Base-by-base conservation (phyloP, 2,329 filamentous ascomycete genomes). In the Ceratocystis papillata region DNA sequence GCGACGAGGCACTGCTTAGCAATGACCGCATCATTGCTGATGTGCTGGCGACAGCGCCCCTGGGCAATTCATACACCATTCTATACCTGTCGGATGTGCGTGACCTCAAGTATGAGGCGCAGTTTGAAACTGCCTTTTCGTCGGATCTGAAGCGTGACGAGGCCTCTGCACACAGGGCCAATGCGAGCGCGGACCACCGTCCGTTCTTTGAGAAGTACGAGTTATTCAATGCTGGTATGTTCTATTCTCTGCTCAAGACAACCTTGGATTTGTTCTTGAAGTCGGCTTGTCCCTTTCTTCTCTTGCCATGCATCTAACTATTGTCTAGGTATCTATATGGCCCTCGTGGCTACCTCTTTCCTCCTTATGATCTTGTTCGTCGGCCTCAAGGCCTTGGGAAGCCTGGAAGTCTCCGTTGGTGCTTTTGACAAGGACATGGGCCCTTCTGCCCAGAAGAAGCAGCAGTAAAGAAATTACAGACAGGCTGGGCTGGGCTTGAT, bases 391-490 rank as follows among this genome's bases (percentile, higher is more conserved):
- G 91, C 89, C 15, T 80, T 97, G 12, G 79, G 83, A 5, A 93
- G 90, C 70, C 80, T 99, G 20, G 82, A 96, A 75, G 90, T 97
- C 37, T 89, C 90, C 0, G 97, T 97, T 75, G 90, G 89, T 69
- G 91, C 94, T 1, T 99, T 97, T 74, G 93, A 95, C 74, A 96
- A 96, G 80, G 93, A 96, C 71, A 96, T 90, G 80, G 90, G 91
- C 0, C 89, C 90, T n/a, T 80, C 85, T 46, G 88, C 88, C 41
- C 89, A 95, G 77, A 96, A 92, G 84, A 96, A 90, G 79, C 74
- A 76, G 25, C 50, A 67, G 65, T 67, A 62, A 64, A 25, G 48
- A 59, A 7, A 12, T 25, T 44, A 28, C 25, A 12, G 48, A 7
- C 20, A 15, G 46, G 6, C 46, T 57, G 3, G 25, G 53, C 12